Conservation (phyloP, 169 alveolate genomes). For the Plasmodium sp. region DNA sequence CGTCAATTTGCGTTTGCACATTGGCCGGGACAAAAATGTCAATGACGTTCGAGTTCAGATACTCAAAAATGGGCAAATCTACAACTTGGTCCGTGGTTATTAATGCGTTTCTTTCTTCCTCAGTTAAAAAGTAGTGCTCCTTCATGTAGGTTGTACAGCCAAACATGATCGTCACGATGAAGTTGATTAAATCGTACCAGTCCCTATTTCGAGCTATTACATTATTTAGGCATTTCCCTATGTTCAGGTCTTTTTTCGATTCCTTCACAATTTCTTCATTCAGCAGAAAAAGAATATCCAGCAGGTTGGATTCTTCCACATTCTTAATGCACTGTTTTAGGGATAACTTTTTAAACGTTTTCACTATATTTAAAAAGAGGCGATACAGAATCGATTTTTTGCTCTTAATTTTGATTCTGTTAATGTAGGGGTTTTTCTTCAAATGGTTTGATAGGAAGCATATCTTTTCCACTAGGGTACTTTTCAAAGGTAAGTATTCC, state of each 20-base stretch:
- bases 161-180: neutral
- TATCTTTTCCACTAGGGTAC: conserved; percentile 38
- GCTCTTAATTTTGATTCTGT: conserved; percentile 9
- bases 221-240: conserved; percentile 65
- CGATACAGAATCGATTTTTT: conserved; percentile 36
- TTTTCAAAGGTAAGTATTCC: conserved; percentile 52
- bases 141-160: conserved; percentile 46
- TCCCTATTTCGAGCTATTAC: conserved; percentile 33
- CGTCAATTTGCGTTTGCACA: conserved; percentile 4
- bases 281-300: conserved; percentile 24
- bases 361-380: conserved; percentile 32
- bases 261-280: conserved; percentile 72
- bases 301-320: conserved; percentile 49
- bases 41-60: conserved; percentile 2
- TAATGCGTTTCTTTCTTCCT: conserved; percentile 20
- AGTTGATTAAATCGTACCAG: conserved; percentile 43
- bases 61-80: conserved; percentile 71
- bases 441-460: conserved; percentile 56
- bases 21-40: conserved; percentile 33
- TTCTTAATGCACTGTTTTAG: conserved; percentile 32
- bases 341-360: conserved; percentile 32
- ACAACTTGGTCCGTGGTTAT: neutral
- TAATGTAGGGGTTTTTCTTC: conserved; percentile 23
- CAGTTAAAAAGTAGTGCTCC: conserved; percentile 45
- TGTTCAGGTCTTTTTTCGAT: conserved; percentile 45